These are phyloP conservation scores for Insectozyma bohioensis DNA, from an alignment of 1,139 yeast genomes.

Conservation along the genomic window DNA sequence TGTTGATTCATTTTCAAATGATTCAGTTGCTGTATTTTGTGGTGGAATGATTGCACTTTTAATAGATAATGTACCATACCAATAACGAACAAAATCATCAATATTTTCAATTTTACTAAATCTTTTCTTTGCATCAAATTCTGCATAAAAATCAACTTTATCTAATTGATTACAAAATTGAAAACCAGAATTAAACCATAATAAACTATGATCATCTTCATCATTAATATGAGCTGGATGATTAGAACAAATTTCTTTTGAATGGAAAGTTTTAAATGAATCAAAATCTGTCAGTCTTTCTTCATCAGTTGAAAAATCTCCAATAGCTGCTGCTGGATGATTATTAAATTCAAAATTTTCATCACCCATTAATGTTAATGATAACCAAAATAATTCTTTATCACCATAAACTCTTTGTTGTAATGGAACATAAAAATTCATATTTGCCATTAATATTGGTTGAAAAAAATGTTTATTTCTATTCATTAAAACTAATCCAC, in stretches of 20 bases:
- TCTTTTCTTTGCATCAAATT: slow-evolving; percentile 26
- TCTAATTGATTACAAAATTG: slow-evolving; percentile 30
- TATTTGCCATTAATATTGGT: slow-evolving; percentile 28
- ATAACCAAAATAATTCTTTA: slow-evolving; percentile 37
- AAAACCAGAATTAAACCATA: slow-evolving; percentile 38
- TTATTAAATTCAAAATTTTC: slow-evolving; percentile 32
- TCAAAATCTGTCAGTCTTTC: slow-evolving; percentile 22
- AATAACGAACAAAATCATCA: slow-evolving; percentile 24
- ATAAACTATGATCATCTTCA: slow-evolving; percentile 27
- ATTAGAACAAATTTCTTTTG: slow-evolving; percentile 40
- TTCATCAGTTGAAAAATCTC: slow-evolving; percentile 23
- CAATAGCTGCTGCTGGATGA: slow-evolving; percentile 30
- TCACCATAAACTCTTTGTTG: slow-evolving; percentile 31
- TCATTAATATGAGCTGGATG: slow-evolving; percentile 46
- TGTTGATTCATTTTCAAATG: slow-evolving; percentile 27
- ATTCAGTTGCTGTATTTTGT: slow-evolving; percentile 23
- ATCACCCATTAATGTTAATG: slow-evolving; percentile 33
- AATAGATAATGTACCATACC: slow-evolving; percentile 22
- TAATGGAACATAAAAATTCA: slow-evolving; percentile 27
- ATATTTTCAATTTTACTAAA: slow-evolving; percentile 19
- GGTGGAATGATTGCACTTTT: slow-evolving; percentile 34
- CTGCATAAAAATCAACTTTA: slow-evolving; percentile 24
- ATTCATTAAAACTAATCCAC: slow-evolving; percentile 31
- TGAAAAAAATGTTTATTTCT: slow-evolving; percentile 29
- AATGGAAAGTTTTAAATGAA: slow-evolving; percentile 19